Evolutionary conservation across 768 basidiomycete species (phyloP).

Genomic region (Podaxis mareebaensis): DNA sequence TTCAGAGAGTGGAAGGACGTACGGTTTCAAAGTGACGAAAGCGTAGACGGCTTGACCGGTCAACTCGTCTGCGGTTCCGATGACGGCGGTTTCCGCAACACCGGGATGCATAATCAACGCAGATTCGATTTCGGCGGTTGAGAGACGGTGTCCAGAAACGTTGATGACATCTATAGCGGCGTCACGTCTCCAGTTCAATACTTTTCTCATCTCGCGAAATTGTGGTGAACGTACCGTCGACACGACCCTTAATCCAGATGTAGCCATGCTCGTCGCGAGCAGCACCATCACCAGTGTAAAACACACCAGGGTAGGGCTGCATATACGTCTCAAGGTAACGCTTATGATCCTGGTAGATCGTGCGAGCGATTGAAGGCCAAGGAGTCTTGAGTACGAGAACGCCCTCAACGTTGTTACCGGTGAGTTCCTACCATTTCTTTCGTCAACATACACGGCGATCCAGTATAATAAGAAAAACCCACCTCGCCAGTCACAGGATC

Average conservation of each 20-base stretch:
- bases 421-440: conserved; percentile 46
- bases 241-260: conserved; percentile 97
- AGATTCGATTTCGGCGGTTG: conserved; percentile 97
- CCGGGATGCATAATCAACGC: conserved; percentile 94
- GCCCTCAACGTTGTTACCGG: conserved; percentile 86
- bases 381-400: conserved; percentile 83
- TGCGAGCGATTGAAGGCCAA: conserved; percentile 95
- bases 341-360: conserved; percentile 90
- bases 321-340: conserved; percentile 61
- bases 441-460: neutral
- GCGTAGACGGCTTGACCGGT: conserved; percentile 94
- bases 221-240: conserved; percentile 65
- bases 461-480: conserved; percentile 17
- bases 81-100: conserved; percentile 95
- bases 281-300: conserved; percentile 98
- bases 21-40: conserved; percentile 95
- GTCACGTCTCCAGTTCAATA: neutral
- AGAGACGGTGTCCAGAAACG: conserved; percentile 95
- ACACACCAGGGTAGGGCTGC: conserved; percentile 84
- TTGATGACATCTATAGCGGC: conserved; percentile 82
- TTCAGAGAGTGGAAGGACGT: conserved; percentile 28
- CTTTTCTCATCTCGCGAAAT: neutral
- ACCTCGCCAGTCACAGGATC: conserved; percentile 80
- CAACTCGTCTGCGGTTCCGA: conserved; percentile 83
- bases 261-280: conserved; percentile 94